Percentiles rank a stretch among this genome's conserved stretches.
Evolutionary conservation across 768 basidiomycete genomes (phyloP).

Genomic region (Lepiota venenata): DNA sequence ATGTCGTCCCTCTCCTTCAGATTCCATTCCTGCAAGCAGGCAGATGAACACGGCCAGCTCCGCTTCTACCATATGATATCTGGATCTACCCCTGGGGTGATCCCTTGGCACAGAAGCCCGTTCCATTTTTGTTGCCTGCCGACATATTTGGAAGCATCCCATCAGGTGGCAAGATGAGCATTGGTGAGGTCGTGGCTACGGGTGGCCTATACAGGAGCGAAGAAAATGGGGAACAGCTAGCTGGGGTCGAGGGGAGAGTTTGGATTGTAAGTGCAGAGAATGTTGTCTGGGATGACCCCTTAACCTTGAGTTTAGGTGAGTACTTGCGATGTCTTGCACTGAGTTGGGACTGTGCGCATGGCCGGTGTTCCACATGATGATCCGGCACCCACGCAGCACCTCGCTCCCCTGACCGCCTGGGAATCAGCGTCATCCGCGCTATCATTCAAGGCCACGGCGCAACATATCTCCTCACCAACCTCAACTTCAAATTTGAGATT

Average conservation of each 20-base stretch:
- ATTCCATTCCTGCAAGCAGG: no score
- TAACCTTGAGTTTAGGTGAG: neutral
- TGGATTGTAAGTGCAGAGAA: constrained; percentile 23
- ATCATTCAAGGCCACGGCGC: neutral
- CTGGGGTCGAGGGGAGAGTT: constrained; percentile 11
- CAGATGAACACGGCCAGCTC: neutral
- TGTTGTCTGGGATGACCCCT: constrained; percentile 7
- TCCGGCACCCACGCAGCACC: neutral
- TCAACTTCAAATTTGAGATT: neutral
- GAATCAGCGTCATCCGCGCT: neutral
- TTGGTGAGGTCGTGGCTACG: constrained; percentile 24
- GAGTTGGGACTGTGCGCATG: neutral
- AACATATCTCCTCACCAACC: neutral
- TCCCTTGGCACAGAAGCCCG: constrained; percentile 2
- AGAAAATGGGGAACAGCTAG: neutral
- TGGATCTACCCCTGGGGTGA: neutral
- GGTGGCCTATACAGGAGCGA: constrained; percentile 6
- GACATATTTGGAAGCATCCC: constrained; percentile 14
- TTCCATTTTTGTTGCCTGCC: constrained; percentile 23
- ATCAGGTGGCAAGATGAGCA: constrained; percentile 16
- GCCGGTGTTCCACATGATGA: neutral
- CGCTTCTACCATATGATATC: neutral
- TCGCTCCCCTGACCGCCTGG: neutral
- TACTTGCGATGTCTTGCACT: neutral
- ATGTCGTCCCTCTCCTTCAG: no score